Conservation (phyloP, 495 filamentous ascomycete genomes). For the Penicillium goetzii region DNA sequence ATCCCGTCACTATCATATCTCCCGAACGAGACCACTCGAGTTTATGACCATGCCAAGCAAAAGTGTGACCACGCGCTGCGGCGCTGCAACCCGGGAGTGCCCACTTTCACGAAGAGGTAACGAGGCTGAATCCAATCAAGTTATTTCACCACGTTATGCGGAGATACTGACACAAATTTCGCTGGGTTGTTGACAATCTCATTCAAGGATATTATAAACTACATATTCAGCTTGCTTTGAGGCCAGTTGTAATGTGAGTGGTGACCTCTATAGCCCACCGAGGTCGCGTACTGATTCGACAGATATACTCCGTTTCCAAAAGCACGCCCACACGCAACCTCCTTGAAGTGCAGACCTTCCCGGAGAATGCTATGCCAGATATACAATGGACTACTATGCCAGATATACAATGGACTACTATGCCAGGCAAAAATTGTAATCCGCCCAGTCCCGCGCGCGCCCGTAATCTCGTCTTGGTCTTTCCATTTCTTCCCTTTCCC, state of each 20-base stretch:
- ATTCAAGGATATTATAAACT: constrained; percentile 71
- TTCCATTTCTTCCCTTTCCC: constrained; percentile 31
- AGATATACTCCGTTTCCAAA: constrained; percentile 86
- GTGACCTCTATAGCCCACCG: constrained; percentile 55
- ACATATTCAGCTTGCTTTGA: constrained; percentile 62
- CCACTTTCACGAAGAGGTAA: constrained; percentile 75
- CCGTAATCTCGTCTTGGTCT: constrained; percentile 36
- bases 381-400: constrained; percentile 73
- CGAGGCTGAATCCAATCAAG: constrained; percentile 90
- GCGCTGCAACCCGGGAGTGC: no score
- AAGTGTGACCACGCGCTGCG: no score
- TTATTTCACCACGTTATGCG: constrained; percentile 73
- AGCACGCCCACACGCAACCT: constrained; percentile 64
- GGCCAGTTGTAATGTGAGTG: constrained; percentile 55
- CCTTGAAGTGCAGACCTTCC: constrained; percentile 74
- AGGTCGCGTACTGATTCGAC: constrained; percentile 58
- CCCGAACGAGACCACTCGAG: no score
- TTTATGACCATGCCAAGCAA: no score
- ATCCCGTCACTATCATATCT: no score
- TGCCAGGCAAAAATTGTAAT: constrained; percentile 76
- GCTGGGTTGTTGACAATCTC: constrained; percentile 81
- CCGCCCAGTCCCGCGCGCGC: constrained; percentile 1
- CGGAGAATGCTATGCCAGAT: constrained; percentile 95
- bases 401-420: no score
- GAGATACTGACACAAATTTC: constrained; percentile 57